These are phyloP conservation scores for Adansonia digitata DNA, from an alignment of 345 rosid genomes.

Conservation along the genomic window DNA sequence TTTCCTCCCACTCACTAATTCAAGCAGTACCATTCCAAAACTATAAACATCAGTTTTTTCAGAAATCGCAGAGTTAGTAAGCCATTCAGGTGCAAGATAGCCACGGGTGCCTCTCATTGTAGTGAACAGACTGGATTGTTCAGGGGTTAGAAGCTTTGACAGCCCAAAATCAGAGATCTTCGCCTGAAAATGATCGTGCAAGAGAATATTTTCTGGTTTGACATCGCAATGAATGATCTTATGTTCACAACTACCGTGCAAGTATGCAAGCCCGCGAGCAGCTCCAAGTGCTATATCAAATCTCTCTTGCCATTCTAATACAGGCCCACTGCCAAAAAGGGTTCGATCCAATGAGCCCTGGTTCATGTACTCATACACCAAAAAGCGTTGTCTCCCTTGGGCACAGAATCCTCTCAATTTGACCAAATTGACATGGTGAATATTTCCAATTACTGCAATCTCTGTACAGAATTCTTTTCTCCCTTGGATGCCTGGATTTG, in stretches of 20 bases:
- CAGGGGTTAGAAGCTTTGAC: conserved; percentile 59
- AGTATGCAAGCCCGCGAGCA: conserved; percentile 78
- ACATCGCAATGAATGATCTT: conserved; percentile 72
- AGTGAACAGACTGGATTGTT: conserved; percentile 65
- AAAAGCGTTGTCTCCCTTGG: conserved; percentile 50
- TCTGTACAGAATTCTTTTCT: conserved; percentile 73
- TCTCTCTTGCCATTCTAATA: conserved; percentile 75
- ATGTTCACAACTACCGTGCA: conserved; percentile 64
- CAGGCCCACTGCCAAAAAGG: conserved; percentile 44
- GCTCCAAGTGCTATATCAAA: conserved; percentile 67
- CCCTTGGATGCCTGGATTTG: conserved; percentile 54
- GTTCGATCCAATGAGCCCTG: conserved; percentile 60
- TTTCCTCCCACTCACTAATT: conserved; percentile 71
- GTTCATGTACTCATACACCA: conserved; percentile 77
- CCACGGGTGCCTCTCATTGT: conserved; percentile 85
- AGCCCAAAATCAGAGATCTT: conserved; percentile 75
- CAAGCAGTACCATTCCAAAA: conserved; percentile 79
- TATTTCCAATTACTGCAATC: conserved; percentile 63
- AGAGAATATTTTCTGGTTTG: conserved; percentile 70
- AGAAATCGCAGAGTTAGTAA: conserved; percentile 62
- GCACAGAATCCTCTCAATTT: conserved; percentile 76
- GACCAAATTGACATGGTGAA: conserved; percentile 73
- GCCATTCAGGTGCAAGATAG: conserved; percentile 84
- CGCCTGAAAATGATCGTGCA: conserved; percentile 59
- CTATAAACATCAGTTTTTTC: conserved; percentile 86